Conservation (phyloP, 148 eudicot genomes). For the Rhododendron mucronatum region DNA sequence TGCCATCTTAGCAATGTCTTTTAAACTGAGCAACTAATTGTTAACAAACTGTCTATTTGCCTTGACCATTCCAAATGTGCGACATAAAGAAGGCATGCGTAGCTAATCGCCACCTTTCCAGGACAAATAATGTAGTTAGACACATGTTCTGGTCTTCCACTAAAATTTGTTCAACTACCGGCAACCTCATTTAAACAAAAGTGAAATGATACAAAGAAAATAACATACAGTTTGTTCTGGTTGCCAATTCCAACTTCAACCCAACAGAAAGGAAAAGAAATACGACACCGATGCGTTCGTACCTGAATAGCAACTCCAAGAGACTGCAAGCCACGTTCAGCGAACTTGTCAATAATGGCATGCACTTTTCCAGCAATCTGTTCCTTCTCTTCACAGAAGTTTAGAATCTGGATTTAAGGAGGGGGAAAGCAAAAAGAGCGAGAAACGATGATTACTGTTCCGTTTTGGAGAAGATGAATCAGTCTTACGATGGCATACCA, state of each 20-base stretch:
- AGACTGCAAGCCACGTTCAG: slow-evolving; percentile 69
- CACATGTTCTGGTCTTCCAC: too few relatives aligned
- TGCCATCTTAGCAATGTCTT: not conserved
- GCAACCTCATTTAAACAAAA: not conserved
- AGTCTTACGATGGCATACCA: not conserved
- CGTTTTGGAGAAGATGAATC: not conserved
- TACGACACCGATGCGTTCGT: not conserved
- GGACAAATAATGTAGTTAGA: not conserved
- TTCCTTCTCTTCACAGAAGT: slow-evolving; percentile 50
- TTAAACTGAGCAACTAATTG: not conserved
- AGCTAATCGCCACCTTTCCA: not conserved
- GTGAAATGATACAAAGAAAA: not conserved
- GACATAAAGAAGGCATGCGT: not conserved
- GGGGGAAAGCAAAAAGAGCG: not conserved
- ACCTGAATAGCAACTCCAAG: slow-evolving; percentile 65
- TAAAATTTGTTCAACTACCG: not conserved
- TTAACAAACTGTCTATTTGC: not conserved
- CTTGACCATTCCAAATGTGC: not conserved
- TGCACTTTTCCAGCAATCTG: slow-evolving; percentile 52
- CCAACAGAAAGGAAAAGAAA: not conserved
- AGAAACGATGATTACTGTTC: not conserved
- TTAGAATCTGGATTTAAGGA: slow-evolving; percentile 44
- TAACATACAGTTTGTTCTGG: not conserved
- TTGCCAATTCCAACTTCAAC: slow-evolving; percentile 2
- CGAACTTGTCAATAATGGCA: slow-evolving; percentile 57